These are phyloP conservation scores for Xylaria sp. DNA, from an alignment of 2,329 filamentous ascomycete genomes.

Conservation along the genomic window DNA sequence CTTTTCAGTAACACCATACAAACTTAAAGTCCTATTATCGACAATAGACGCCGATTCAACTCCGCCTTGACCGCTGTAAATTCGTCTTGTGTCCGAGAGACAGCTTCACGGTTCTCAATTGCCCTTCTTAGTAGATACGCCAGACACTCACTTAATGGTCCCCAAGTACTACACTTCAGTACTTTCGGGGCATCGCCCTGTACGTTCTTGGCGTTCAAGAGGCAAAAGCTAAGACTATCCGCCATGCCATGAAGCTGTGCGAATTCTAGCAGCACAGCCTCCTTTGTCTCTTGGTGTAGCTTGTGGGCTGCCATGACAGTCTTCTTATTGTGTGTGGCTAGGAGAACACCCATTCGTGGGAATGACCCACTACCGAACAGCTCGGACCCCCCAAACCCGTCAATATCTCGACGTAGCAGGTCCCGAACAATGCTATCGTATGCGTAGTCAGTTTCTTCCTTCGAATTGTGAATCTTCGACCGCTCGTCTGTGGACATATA, in stretches of 20 bases:
- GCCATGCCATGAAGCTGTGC: conserved; percentile 21
- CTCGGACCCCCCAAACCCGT: neutral
- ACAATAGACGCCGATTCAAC: conserved; percentile 3
- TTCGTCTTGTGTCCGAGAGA: conserved; percentile 14
- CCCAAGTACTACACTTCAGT: conserved; percentile 19
- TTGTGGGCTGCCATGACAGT: conserved; percentile 11
- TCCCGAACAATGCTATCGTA: conserved; percentile 1
- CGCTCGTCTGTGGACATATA: conserved; percentile 16
- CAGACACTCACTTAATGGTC: conserved; percentile 6
- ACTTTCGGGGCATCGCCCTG: conserved; percentile 2
- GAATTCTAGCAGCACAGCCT: conserved; percentile 4
- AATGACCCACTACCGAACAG: neutral
- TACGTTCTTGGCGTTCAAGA: conserved; percentile 3
- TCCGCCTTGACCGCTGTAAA: conserved; percentile 7
- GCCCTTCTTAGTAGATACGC: conserved; percentile 9
- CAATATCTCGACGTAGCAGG: neutral
- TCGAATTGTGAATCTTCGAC: conserved; percentile 5
- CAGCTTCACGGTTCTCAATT: conserved; percentile 16
- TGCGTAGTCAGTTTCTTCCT: neutral
- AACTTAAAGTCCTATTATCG: conserved; percentile 3
- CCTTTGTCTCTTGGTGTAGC: conserved; percentile 2
- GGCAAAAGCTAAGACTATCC: conserved; percentile 14
- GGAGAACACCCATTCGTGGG: conserved; percentile 9
- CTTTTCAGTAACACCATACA: neutral
- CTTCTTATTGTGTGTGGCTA: conserved; percentile 14